Evolutionary conservation across 768 basidiomycete genomes (phyloP), one percentile per base, ranked within the genome.

Genomic region (Boletales sp.): DNA sequence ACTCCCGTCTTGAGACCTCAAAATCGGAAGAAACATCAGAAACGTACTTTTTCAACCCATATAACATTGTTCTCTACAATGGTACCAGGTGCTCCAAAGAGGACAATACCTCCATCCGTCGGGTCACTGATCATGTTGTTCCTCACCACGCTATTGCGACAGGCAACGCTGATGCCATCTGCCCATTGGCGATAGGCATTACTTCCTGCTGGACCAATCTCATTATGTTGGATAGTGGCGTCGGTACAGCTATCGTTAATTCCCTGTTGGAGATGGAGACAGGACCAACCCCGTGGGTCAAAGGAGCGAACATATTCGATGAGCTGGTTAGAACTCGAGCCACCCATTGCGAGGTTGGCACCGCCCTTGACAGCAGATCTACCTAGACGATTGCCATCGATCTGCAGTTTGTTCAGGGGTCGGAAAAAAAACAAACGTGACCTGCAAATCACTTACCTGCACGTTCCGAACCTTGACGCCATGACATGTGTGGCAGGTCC

Each of bases 331-430:
- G 79, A 70, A 55, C 86, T 92, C 17, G 74, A 59, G 11, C 90
- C 91, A 5, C 91, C 91, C 76, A 93, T 84, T 68, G 92, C 90
- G 48, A 92, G 88, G 58, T 90, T 90, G 19, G 78, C 90, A 0
- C 85, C 87, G 8, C 87, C 87, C 19, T 42, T 53, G 0, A 74
- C 77, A 1, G 83, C 77, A 35, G 74, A 56, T 8, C 73, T 80
- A 21, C 76, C 78, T 15, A 67, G 68, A 50, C 90, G 79, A 6
- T 82, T 81, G 13, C 90, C 90, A 59, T 92, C 79, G 54, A 93
- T 79, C 88, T 91, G 53, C 10, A 18, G 3, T 31, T 39, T 10
- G 19, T 44, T 36, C 50, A 34, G 52, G 10, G 42, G 39, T 15
- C 13, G 4, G 46, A 18, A 21, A 21, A 38, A 28, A 41, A 42